Evolutionary conservation across 805 yeast species (phyloP).

Genomic region (Jamesozyma piceae): DNA sequence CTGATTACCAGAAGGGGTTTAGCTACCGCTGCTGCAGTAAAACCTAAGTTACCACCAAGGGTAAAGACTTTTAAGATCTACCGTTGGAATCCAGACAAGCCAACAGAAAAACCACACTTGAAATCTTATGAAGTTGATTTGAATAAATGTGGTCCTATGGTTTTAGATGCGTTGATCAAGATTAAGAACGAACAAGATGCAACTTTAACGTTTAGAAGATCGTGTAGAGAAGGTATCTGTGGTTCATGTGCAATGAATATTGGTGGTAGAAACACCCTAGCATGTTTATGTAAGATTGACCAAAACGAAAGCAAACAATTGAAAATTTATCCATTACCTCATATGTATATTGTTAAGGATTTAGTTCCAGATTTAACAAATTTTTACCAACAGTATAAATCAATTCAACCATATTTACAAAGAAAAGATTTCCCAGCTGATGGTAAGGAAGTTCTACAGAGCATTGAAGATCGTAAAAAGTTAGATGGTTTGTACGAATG

Average conservation of each 20-base stretch:
- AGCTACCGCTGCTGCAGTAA: slow-evolving; percentile 27
- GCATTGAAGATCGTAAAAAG: slow-evolving; percentile 87
- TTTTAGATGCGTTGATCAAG: slow-evolving; percentile 85
- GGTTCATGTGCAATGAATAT: slow-evolving; percentile 99
- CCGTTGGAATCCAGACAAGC: slow-evolving; percentile 97
- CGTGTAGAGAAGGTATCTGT: slow-evolving; percentile 98
- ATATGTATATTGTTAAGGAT: slow-evolving; percentile 95
- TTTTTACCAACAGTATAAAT: slow-evolving; percentile 96
- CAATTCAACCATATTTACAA: slow-evolving; percentile 94
- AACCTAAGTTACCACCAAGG: slow-evolving; percentile 35
- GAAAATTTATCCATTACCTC: slow-evolving; percentile 94
- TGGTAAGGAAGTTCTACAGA: slow-evolving; percentile 88
- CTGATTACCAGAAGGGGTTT: slow-evolving; percentile 13
- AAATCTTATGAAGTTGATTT: slow-evolving; percentile 77
- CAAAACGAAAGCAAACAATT: slow-evolving; percentile 61
- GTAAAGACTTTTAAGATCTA: slow-evolving; percentile 83
- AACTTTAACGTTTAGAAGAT: slow-evolving; percentile 91
- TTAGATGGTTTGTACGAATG: slow-evolving; percentile 96
- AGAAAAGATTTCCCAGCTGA: slow-evolving; percentile 67
- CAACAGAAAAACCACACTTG: slow-evolving; percentile 82
- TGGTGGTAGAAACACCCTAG: slow-evolving; percentile 93
- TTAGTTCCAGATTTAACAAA: slow-evolving; percentile 96
- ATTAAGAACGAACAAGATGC: slow-evolving; percentile 96
- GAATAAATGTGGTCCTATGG: slow-evolving; percentile 95
- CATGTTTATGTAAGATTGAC: slow-evolving; percentile 92